Percentiles rank a stretch among this genome's conserved stretches.
Conservation (phyloP, 768 basidiomycete genomes). For the Pisolithus orientalis region DNA sequence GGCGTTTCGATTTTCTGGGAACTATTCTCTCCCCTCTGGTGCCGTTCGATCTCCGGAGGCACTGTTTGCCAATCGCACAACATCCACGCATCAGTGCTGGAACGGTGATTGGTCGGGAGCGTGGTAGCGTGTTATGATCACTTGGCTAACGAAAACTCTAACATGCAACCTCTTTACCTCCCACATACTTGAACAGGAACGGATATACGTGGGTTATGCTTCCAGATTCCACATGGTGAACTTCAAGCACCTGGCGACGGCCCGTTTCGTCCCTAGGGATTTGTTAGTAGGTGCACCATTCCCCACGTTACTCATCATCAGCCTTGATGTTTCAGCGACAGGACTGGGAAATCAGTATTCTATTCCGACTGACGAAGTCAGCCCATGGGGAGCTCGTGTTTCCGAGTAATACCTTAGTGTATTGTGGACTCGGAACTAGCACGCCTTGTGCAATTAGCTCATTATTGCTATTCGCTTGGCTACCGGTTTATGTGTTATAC, state of each 20-base stretch:
- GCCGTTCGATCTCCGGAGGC: too few relatives aligned
- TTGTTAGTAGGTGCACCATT: neutral
- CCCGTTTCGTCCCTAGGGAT: neutral
- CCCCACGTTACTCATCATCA: neutral
- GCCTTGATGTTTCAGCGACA: neutral
- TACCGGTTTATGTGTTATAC: too few relatives aligned
- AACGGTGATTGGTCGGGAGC: too few relatives aligned
- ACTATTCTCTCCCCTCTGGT: too few relatives aligned
- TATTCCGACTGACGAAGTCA: constrained; percentile 8
- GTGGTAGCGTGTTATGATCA: too few relatives aligned
- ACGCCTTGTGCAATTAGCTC: constrained; percentile 1
- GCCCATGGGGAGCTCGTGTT: constrained; percentile 5
- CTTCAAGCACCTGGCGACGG: too few relatives aligned
- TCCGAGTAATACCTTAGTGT: constrained; percentile 1
- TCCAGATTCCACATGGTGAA: too few relatives aligned
- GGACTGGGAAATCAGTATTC: constrained; percentile 6
- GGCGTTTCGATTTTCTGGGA: too few relatives aligned
- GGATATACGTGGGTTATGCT: too few relatives aligned
- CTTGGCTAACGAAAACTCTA: too few relatives aligned
- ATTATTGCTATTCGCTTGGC: constrained; percentile 2
- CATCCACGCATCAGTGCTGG: neutral
- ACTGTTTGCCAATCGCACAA: neutral
- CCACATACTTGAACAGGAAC: too few relatives aligned
- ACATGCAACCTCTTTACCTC: too few relatives aligned
- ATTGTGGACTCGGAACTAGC: constrained; percentile 3